Evolutionary conservation across 768 basidiomycete species (phyloP).

Genomic region (Mycena venus): DNA sequence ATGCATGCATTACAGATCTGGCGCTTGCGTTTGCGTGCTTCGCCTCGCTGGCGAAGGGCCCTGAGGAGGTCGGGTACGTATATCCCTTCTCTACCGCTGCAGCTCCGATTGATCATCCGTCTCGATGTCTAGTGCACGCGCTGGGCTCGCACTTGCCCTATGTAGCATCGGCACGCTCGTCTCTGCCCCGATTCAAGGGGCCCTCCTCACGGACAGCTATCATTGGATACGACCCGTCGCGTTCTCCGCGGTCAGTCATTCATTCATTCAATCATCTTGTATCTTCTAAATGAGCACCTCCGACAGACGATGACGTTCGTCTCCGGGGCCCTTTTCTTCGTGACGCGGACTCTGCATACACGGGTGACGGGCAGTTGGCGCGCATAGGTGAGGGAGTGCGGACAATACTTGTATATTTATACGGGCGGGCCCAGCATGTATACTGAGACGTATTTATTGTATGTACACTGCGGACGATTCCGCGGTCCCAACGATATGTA

Average conservation of each 20-base stretch:
- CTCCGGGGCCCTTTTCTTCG: not conserved
- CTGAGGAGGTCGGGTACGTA: conserved; percentile 13
- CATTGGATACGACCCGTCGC: conserved; percentile 14
- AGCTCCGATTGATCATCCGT: not conserved
- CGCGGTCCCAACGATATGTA: no score
- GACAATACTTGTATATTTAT: no score
- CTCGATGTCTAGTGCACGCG: not conserved
- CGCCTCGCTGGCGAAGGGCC: not conserved
- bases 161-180: conserved; percentile 5
- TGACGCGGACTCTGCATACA: not conserved
- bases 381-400: not conserved
- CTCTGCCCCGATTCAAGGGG: conserved; percentile 25
- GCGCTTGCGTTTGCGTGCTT: conserved; percentile 3
- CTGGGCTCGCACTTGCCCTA: conserved; percentile 10
- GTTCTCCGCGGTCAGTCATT: conserved; percentile 13
- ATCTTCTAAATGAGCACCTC: not conserved
- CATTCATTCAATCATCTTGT: not conserved
- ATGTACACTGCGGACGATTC: no score
- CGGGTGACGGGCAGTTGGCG: not conserved
- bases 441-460: no score
- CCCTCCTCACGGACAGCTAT: conserved; percentile 4
- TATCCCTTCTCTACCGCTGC: not conserved
- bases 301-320: not conserved
- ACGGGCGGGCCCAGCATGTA: no score
- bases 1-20: not conserved